Base-by-base conservation (phyloP, 192 early-diverging fungal species). In the Allomyces arbusculus region DNA sequence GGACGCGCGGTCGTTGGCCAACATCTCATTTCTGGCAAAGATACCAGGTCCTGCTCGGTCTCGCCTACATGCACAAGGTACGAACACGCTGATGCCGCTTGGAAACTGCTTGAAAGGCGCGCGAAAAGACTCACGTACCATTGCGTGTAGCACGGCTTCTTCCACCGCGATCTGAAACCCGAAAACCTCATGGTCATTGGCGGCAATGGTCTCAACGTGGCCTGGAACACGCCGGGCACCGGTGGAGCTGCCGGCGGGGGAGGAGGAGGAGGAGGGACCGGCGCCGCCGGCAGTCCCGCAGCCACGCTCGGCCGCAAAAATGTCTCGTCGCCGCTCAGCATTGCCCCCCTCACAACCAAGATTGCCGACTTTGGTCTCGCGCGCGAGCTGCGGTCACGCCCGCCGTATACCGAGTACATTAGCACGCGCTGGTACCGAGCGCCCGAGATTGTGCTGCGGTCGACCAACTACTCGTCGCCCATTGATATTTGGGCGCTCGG, bases 401-500 rank as follows among this genome's bases (percentile, higher is more conserved):
- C 89, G 1, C 94, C 95, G 44, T 91, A 93, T 68, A 97, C 95
- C 25, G 91, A 92, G 69, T 99, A 99, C 76, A 92, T 99, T 64
- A 90, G 89, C 77, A 99, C 95, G 10, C 80, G 95, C 70, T 99
- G 95, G 95, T 96, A 96, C 72, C 82, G 95, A 12, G 92, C 95
- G 7, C 95, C 95, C 58, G 95, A 99, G 75, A 84, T 99, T 12
- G 73, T 97, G 33, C 77, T 99, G 26, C 79, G 85, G 24, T 89
- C 87, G 20, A 80, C 83, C 0, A 78, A 72, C 24, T 99, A 99
- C 68, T 88, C 90, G 16, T 88, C 84, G 24, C 90, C 92, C 9
- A 92, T 99, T 23, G 96, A 99, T 74, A 74, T 99, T 23, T 99
- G 96, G 96, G 93, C 96, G 0, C 83, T 91, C 0, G 96, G 96